These are phyloP conservation scores for Trichocladium uniseriatum DNA, from an alignment of 495 filamentous ascomycete species.

Conservation along the genomic window DNA sequence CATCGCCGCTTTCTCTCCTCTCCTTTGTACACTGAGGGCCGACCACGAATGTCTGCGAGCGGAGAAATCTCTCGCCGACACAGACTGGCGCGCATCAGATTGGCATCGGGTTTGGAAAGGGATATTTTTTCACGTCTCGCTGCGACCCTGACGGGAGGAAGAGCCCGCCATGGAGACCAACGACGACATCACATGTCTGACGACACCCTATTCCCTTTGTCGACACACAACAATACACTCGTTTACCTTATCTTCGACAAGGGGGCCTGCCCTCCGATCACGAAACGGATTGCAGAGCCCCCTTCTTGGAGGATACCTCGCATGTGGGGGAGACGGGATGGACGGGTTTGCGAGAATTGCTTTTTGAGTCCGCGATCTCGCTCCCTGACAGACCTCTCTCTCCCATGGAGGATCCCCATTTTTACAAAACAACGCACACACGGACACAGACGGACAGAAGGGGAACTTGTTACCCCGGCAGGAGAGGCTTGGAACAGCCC, in stretches of 20 bases:
- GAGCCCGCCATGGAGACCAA: conserved; percentile 5
- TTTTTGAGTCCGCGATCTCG: neutral
- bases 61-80: conserved; percentile 17
- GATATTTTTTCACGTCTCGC: neutral
- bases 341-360: neutral
- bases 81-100: neutral
- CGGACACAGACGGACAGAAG: neutral
- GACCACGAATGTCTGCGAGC: conserved; percentile 3
- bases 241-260: neutral
- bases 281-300: neutral
- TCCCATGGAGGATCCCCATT: neutral
- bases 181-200: conserved; percentile 6
- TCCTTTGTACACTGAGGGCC: conserved; percentile 8
- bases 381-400: neutral
- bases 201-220: conserved; percentile 9
- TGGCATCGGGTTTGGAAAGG: conserved; percentile 5
- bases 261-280: neutral
- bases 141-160: conserved; percentile 8
- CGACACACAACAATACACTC: conserved; percentile 1
- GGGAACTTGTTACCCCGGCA: neutral
- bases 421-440: neutral
- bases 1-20: conserved; percentile 4
- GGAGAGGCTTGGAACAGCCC: conserved; percentile 5
- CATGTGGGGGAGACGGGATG: neutral
- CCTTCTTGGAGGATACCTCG: neutral